Evolutionary conservation across 352 stramenopile genomes (phyloP).

Genomic region (Aphanomyces astaci): DNA sequence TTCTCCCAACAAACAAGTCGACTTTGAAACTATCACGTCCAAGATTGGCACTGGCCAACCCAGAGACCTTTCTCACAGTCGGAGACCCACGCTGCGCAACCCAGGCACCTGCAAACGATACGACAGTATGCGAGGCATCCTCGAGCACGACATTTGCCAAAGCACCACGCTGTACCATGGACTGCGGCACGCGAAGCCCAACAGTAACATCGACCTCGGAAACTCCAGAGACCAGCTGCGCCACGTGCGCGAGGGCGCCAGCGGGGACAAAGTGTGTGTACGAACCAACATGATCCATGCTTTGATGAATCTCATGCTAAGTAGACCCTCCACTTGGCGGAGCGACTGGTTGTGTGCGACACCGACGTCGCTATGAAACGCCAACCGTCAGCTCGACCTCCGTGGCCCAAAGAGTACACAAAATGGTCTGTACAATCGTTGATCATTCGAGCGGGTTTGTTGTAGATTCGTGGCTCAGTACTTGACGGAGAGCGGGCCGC

Average conservation of each 20-base stretch:
- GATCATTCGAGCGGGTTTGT: not conserved
- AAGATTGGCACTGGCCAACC: not conserved
- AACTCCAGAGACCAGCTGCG: not conserved
- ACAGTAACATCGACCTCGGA: not conserved
- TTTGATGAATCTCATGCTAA: not conserved
- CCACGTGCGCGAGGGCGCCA: not conserved
- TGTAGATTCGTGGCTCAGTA: not conserved
- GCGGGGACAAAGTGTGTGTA: not conserved
- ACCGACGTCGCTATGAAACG: not conserved
- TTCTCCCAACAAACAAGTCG: not conserved
- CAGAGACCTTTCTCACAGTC: not conserved
- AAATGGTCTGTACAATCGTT: too few species aligned
- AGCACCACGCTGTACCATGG: not conserved
- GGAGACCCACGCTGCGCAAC: not conserved
- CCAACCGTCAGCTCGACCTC: not conserved
- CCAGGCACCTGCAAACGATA: not conserved
- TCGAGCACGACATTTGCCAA: slow-evolving; percentile 1
- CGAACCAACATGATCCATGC: too few species aligned
- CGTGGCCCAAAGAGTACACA: slow-evolving; percentile 8
- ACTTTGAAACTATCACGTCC: not conserved
- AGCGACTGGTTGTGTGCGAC: not conserved
- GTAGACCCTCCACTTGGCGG: not conserved
- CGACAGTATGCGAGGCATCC: slow-evolving; percentile 7
- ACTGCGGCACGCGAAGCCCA: not conserved
- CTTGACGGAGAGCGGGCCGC: not conserved